A percentile compares a stretch with the other conserved stretches of the same genome.
These are phyloP conservation scores for Oehlia diaphana DNA, from an alignment of 192 early-diverging fungal species.

Conservation along the genomic window DNA sequence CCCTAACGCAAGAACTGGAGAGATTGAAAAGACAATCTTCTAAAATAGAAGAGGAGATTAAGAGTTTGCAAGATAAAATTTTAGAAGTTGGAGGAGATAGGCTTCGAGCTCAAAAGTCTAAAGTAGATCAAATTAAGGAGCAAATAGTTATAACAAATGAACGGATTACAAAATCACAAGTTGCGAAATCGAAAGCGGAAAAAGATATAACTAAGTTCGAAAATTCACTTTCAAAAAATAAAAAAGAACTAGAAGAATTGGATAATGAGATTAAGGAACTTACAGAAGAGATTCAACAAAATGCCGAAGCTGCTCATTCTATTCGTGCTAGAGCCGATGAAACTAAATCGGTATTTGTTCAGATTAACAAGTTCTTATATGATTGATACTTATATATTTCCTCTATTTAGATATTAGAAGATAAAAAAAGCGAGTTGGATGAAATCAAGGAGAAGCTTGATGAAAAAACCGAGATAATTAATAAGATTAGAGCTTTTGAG, in stretches of 20 bases:
- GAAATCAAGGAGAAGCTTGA: conserved; percentile 69
- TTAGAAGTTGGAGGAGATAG: conserved; percentile 87
- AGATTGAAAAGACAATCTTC: conserved; percentile 57
- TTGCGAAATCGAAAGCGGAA: conserved; percentile 70
- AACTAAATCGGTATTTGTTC: conserved; percentile 41
- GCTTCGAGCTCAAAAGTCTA: conserved; percentile 82
- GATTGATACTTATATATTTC: neutral
- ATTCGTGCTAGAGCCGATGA: conserved; percentile 48
- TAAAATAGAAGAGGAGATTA: conserved; percentile 77
- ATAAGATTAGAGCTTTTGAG: conserved; percentile 66
- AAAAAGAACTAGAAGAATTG: conserved; percentile 65
- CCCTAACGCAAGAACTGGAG: conserved; percentile 45
- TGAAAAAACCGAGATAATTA: conserved; percentile 60
- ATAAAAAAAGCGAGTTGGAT: conserved; percentile 66
- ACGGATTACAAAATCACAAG: conserved; percentile 70
- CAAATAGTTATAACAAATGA: conserved; percentile 71
- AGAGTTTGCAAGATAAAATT: conserved; percentile 83
- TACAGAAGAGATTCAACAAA: conserved; percentile 58
- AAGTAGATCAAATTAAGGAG: conserved; percentile 77
- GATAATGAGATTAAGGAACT: conserved; percentile 64
- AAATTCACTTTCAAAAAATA: conserved; percentile 61
- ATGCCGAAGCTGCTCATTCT: conserved; percentile 45
- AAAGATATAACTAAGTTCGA: conserved; percentile 75
- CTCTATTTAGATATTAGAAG: conserved; percentile 56
- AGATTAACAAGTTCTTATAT: neutral